phyloP scores from a whole-genome alignment of 2,329 filamentous ascomycete species.

The Sphaceloma murrayae region DNA sequence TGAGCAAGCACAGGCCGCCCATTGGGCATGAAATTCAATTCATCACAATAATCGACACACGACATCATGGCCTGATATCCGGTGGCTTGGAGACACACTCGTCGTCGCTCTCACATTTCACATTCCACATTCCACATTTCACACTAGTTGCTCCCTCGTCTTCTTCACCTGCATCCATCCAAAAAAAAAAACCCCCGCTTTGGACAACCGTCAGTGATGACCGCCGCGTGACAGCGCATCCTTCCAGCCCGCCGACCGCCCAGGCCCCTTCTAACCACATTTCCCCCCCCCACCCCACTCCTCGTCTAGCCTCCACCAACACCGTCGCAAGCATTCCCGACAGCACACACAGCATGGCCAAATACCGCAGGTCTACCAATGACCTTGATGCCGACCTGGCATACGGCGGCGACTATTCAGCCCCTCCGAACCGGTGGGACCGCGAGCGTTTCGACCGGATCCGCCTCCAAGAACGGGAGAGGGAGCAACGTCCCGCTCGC shows the following conservation, averaged over 20 bases:
- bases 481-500: conserved; percentile 33
- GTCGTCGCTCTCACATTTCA: too few species aligned
- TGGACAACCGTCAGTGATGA: too few species aligned
- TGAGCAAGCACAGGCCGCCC: background rate
- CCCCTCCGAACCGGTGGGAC: conserved; percentile 39
- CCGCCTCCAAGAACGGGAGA: conserved; percentile 28
- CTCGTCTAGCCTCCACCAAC: background rate
- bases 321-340: background rate
- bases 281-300: background rate
- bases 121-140: too few species aligned
- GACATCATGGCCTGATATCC: background rate
- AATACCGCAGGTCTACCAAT: conserved; percentile 14
- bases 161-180: too few species aligned
- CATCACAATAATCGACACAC: too few species aligned
- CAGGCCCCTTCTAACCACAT: background rate
- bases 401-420: conserved; percentile 32
- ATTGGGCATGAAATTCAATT: too few species aligned
- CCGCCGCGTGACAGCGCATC: conserved; percentile 11
- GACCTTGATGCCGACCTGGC: conserved; percentile 31
- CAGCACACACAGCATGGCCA: conserved; percentile 7
- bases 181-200: too few species aligned
- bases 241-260: conserved; percentile 2
- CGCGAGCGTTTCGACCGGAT: conserved; percentile 42
- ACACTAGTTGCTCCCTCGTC: background rate
- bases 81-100: conserved; percentile 10